Base-by-base conservation (phyloP, 306 rosid species). In the Quercus variabilis region DNA sequence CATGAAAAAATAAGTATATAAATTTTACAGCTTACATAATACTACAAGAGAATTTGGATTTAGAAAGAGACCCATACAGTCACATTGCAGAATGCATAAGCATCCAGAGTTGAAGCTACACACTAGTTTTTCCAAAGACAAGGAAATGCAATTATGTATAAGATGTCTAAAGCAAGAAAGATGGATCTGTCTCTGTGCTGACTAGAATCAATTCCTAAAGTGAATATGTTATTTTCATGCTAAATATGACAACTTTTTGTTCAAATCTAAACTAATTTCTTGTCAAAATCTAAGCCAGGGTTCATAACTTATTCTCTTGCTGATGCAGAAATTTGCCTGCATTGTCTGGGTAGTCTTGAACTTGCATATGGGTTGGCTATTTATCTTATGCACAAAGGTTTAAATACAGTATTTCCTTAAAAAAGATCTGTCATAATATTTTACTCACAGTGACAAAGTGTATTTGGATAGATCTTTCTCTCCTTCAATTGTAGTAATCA, bases 381-480 rank as follows among this genome's bases (percentile, higher is more conserved):
- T 63, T 28, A 63, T 63, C 43, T 65, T 15, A 17, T 6, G 15
- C 49, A 8, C 46, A 65, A 15, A 65, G 14, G 35, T 18, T 11
- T 19, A 64, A 3, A 33, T 11, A 67, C 52, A 10, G 11, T 67
- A 67, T 64, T 49, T 49, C 54, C 54, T 49, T 33, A 35, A 46
- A 5, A 49, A 41, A 43, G 13, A 5, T 71, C 2, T 52, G 19
- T 17, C 51, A 19, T 21, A 13, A 18, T 30, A 0, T 55, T 59
- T 55, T 71, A 87, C 99, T 92, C 81, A 95, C 99, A 95, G 82
- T 26, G 92, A 81, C 72, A 93, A 56, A 3, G 98, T 88, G 91
- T 90, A 93, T 78, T 95, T 95, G 21, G 93, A 91, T 35, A 91
- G 87, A 74, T 95, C 97, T 81, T 95, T 93, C 82, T 91, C 99